Conservation (phyloP, 148 eudicot genomes). For the Hydrangea macrophylla region DNA sequence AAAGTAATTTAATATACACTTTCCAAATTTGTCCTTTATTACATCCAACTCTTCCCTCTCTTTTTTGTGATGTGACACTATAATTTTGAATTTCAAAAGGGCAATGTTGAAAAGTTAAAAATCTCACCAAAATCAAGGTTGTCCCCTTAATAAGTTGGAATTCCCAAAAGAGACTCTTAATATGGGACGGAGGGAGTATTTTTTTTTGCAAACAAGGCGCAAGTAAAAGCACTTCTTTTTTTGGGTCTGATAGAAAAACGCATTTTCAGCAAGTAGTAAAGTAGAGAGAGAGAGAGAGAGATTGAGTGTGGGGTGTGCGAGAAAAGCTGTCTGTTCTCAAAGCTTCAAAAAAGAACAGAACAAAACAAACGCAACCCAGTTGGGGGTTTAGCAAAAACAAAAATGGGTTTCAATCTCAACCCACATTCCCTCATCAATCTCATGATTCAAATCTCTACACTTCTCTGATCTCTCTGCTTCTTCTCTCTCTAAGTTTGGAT, state of each 20-base stretch:
- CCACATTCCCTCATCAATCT: not conserved
- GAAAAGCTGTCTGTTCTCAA: not conserved
- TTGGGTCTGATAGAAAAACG: not conserved
- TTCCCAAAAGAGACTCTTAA: too few relatives aligned
- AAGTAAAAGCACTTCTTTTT: too few relatives aligned
- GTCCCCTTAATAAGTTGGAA: too few relatives aligned
- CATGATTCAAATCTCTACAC: not conserved
- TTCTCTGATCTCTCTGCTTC: constrained; percentile 17
- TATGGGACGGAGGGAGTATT: too few relatives aligned
- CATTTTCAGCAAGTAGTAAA: not conserved
- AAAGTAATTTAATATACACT: too few relatives aligned
- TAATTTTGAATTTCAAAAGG: too few relatives aligned
- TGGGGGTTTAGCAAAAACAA: not conserved
- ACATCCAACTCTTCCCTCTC: too few relatives aligned
- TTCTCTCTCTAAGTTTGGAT: constrained; percentile 1
- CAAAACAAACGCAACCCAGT: not conserved
- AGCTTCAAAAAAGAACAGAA: constrained; percentile 2
- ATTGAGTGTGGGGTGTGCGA: not conserved
- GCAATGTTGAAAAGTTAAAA: too few relatives aligned
- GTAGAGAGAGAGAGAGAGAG: not conserved
- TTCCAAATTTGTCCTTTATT: too few relatives aligned
- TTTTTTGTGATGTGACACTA: too few relatives aligned
- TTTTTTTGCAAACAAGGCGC: too few relatives aligned
- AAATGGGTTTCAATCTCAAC: not conserved
- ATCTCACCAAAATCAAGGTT: too few relatives aligned